These are phyloP conservation scores for Tylopilus intermedius DNA, from an alignment of 768 basidiomycete species.

Conservation along the genomic window DNA sequence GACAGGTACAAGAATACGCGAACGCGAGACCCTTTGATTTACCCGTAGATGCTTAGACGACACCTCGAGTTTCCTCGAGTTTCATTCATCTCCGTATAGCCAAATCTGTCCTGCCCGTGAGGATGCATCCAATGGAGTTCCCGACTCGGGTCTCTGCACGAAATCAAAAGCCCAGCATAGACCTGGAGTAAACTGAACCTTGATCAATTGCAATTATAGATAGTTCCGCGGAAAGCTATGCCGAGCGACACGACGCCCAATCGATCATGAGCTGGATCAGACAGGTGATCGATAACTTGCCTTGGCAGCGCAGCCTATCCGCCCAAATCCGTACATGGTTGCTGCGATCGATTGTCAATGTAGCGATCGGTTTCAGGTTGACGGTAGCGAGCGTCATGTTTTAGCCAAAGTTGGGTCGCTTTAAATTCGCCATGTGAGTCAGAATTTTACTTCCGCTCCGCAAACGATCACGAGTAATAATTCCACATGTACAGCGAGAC, in stretches of 20 bases:
- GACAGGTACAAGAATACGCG: slow-evolving; percentile 2
- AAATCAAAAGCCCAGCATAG: neutral
- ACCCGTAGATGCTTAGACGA: neutral
- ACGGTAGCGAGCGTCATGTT: neutral
- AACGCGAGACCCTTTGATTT: neutral
- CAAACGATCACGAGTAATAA: neutral
- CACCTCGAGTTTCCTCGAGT: neutral
- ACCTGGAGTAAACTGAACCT: neutral
- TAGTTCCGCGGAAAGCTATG: neutral
- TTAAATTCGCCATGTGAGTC: neutral
- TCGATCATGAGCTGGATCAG: neutral
- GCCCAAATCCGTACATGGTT: neutral
- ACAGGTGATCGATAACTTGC: too few relatives aligned
- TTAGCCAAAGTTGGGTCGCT: neutral
- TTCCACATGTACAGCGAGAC: too few relatives aligned
- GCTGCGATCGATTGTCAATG: neutral
- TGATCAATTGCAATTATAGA: neutral
- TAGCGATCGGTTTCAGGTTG: slow-evolving; percentile 9
- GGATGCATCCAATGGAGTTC: neutral
- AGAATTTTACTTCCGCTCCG: slow-evolving; percentile 1
- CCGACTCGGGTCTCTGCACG: neutral
- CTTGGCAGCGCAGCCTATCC: neutral
- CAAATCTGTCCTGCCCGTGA: neutral
- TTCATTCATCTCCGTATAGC: slow-evolving; percentile 4
- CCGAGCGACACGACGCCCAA: neutral